Base-by-base conservation (phyloP, 768 basidiomycete genomes). In the Lactifluus subvellereus region DNA sequence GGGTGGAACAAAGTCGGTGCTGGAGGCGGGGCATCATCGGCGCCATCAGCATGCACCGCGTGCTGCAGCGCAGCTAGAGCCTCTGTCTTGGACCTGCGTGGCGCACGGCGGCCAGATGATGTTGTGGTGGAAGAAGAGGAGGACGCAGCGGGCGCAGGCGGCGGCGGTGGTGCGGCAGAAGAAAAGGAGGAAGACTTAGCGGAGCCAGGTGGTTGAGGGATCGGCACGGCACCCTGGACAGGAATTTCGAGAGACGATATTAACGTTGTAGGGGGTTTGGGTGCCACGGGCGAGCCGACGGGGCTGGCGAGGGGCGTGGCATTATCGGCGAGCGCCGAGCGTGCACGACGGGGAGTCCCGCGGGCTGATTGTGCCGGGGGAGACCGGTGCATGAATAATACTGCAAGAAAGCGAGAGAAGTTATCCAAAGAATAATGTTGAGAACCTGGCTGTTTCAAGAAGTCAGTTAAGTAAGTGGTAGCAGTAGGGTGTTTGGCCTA, bases 61-160 rank as follows among this genome's bases (percentile, higher is more conserved):
- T 78, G 82, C 73, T 86, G 86, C 59, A 93, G 76, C 27, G 91
- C 91, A 33, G 83, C 88, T 37, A 94, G 78, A 60, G 91, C 91
- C 69, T 93, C 89, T 45, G 87, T 91, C 82, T 94, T 94, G 69
- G 90, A 92, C 80, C 92, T 92, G 73, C 91, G 87, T 57, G 91
- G 90, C 42, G 91, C 89, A 62, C 91, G 82, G 74, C 80, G 83
- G 27, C 48, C 54, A 45, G 63, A 11, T 3, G 62, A 37, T 7
- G 55, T 20, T n/a, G 58, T 33, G 18, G 50, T 38, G 18, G 64
- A 42, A 8, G 59, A 37, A 11, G 62, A 65, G 45, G 66, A 35
- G 27, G 63, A 47, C 5, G 50, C 52, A 2, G 59, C 22, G 13
- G 66, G 37, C 1, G 49, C 20, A 18, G 59, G 43, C 35, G 47